Evolutionary conservation across 164 flowering plant species (phyloP), one percentile per base, ranked within the genome.

Genomic region (Umbellularia californica): DNA sequence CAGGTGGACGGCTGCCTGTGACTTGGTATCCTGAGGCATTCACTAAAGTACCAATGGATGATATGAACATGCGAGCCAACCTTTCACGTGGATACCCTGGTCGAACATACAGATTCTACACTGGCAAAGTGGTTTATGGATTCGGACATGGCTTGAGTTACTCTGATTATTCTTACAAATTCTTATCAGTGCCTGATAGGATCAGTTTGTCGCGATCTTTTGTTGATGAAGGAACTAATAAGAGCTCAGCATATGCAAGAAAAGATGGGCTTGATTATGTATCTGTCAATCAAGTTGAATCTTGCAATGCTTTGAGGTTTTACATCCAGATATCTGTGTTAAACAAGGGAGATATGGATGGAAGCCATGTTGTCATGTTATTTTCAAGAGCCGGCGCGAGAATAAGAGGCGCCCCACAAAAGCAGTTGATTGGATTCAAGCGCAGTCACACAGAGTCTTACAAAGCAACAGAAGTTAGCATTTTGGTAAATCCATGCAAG

Each of bases 21-120:
- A 93, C 99, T 41, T 95, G 99, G 99, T 92, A 95, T 83, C 97
- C 95, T 0, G 95, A 95, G 72, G 85, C 97, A 68, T 93, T 86
- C 82, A 89, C 92, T 66, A 77, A 70, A 23, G 85, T 92, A 14
- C 90, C 96, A 6, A 95, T 95, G 99, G 88, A 77, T 64, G 88
- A 93, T 75, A 95, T 95, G 99, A 82, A 79, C 81, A 93, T 95
- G 99, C 78, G 99, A 58, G 83, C 98, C 65, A 86, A 93, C 79
- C 83, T 86, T 66, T 82, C 89, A 23, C 87, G 83, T 10, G 88
- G 86, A 62, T 95, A 92, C 79, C 98, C 97, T 13, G 97, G 98
- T 72, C 83, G 98, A 80, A 95, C 97, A 25, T 93, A 95, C 55
- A 79, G 97, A 69, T 95, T 95, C 76, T 95, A 92, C 84, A 88